Percentiles rank a stretch among this genome's conserved stretches.
These are phyloP conservation scores for Xenoacremonium recifei DNA, from an alignment of 2,329 filamentous ascomycete species.

Conservation along the genomic window DNA sequence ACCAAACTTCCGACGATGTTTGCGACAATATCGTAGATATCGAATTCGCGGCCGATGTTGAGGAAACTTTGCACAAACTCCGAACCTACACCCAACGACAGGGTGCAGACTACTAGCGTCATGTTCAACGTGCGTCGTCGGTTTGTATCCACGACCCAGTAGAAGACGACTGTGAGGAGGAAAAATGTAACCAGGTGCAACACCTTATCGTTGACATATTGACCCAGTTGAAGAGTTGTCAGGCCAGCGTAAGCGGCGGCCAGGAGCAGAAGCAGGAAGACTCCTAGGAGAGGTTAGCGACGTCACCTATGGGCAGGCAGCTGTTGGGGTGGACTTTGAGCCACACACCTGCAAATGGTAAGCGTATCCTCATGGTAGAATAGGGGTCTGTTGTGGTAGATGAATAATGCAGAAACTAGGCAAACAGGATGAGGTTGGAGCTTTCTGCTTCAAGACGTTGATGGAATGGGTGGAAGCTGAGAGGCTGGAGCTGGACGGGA, in stretches of 20 bases:
- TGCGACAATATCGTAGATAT: constrained; percentile 82
- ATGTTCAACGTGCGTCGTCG: constrained; percentile 82
- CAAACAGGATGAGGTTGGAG: too few species aligned
- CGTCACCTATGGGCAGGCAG: background rate
- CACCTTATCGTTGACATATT: constrained; percentile 80
- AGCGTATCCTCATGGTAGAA: constrained; percentile 73
- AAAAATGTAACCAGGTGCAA: constrained; percentile 90
- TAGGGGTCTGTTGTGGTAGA: too few species aligned
- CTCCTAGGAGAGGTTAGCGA: constrained; percentile 45
- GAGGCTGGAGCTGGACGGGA: too few species aligned
- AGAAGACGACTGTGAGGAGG: constrained; percentile 81
- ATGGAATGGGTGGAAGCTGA: too few species aligned
- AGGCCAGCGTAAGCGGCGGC: constrained; percentile 79
- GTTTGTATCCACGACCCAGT: constrained; percentile 94
- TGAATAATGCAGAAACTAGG: too few species aligned
- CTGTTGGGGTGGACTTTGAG: constrained; percentile 3
- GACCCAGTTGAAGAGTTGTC: constrained; percentile 56
- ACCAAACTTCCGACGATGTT: constrained; percentile 78
- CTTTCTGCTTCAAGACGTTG: too few species aligned
- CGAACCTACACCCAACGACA: constrained; percentile 67
- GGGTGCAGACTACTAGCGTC: constrained; percentile 77
- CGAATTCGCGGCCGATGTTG: constrained; percentile 69
- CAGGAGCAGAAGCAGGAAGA: constrained; percentile 69
- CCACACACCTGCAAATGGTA: constrained; percentile 78
- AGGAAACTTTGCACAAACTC: constrained; percentile 75